Percentiles rank a stretch among this genome's conserved stretches.
phyloP scores from a whole-genome alignment of 768 basidiomycete genomes.

The Lentinula raphanica region DNA sequence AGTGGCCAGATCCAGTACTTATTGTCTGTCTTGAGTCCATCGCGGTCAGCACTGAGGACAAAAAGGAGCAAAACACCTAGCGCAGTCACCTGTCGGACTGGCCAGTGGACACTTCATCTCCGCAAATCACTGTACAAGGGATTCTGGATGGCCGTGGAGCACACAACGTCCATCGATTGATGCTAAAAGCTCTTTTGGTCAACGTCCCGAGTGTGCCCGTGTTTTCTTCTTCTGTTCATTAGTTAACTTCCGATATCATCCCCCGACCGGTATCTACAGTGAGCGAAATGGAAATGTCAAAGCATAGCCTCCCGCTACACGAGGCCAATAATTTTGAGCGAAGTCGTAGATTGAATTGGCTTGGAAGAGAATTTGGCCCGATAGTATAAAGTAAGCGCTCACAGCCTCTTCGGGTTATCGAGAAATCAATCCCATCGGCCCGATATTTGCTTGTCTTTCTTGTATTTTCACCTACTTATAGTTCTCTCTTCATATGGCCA shows the following conservation, averaged over 20 bases:
- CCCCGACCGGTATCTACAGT: background rate
- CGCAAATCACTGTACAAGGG: background rate
- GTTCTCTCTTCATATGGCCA: slow-evolving; percentile 33
- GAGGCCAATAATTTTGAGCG: background rate
- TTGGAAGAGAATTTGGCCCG: background rate
- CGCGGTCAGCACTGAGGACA: too few species aligned
- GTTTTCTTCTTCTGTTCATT: background rate
- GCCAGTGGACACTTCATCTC: background rate
- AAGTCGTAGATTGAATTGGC: background rate
- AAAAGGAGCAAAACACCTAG: too few species aligned
- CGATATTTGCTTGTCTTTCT: background rate
- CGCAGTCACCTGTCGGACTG: too few species aligned
- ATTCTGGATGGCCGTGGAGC: background rate
- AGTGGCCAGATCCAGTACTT: too few species aligned
- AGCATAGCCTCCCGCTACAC: background rate
- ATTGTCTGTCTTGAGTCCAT: too few species aligned
- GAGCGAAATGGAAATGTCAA: background rate
- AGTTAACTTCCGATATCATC: background rate
- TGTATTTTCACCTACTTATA: slow-evolving; percentile 2
- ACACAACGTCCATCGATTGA: background rate
- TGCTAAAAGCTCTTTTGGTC: background rate
- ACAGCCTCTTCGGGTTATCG: background rate
- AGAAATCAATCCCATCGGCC: background rate
- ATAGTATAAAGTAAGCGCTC: background rate
- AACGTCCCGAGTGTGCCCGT: background rate